Percentiles rank a stretch among this genome's conserved stretches.
Conservation (phyloP, 2,329 filamentous ascomycete genomes). For the Penicillium sp. region DNA sequence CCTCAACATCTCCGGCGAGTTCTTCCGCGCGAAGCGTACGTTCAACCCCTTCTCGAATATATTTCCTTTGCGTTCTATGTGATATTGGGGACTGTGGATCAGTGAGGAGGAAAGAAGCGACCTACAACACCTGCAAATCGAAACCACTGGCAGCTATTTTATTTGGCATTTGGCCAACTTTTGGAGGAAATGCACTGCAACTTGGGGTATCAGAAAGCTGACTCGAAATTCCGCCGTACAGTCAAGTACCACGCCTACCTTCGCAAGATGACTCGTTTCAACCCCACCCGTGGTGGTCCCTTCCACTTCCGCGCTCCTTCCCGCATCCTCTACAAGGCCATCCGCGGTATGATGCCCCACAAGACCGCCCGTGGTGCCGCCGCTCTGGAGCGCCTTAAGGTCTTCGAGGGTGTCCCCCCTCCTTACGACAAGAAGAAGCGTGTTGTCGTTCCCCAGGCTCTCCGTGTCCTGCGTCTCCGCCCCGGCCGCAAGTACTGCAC, state of each 20-base stretch:
- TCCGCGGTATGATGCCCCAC: conserved; percentile 99
- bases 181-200: conserved; percentile 2
- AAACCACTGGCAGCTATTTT: neutral
- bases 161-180: neutral
- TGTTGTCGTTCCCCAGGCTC: conserved; percentile 97
- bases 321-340: conserved; percentile 99
- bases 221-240: conserved; percentile 52
- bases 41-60: conserved; percentile 44
- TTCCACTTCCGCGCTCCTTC: conserved; percentile 99
- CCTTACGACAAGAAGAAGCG: conserved; percentile 99
- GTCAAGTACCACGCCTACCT: conserved; percentile 99
- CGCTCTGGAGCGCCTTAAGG: conserved; percentile 97
- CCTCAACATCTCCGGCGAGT: conserved; percentile 99
- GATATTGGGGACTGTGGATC: conserved; percentile 3
- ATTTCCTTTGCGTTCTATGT: conserved; percentile 15
- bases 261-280: conserved; percentile 99
- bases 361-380: conserved; percentile 98
- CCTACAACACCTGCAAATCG: conserved; percentile 1
- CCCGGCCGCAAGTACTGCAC: conserved; percentile 99
- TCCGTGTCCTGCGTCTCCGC: conserved; percentile 94
- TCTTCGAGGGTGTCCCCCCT: conserved; percentile 98
- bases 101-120: conserved; percentile 7
- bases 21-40: conserved; percentile 99
- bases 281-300: conserved; percentile 98
- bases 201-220: conserved; percentile 39